A percentile compares a stretch with the other conserved stretches of the same genome.
phyloP scores from a whole-genome alignment of 1,284 basidiomycete species.

The Apiotrichum domesticum region DNA sequence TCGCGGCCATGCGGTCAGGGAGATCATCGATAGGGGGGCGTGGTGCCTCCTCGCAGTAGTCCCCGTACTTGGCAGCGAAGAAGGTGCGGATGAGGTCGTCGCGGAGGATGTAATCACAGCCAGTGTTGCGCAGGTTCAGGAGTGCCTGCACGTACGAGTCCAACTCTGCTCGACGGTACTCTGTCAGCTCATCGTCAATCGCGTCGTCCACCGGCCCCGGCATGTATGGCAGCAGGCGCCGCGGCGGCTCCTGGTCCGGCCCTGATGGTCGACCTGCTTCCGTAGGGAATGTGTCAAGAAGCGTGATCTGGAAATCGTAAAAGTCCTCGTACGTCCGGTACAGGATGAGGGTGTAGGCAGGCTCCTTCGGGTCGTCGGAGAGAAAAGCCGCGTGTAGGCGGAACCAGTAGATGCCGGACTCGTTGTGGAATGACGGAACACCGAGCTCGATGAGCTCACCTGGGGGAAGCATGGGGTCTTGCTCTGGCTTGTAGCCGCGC shows the following conservation, averaged over 20 bases:
- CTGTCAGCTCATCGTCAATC: conserved; percentile 80
- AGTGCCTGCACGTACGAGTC: conserved; percentile 81
- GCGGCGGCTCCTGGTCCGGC: conserved; percentile 45
- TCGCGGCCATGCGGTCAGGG: conserved; percentile 47
- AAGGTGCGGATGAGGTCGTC: conserved; percentile 77
- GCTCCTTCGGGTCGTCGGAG: conserved; percentile 61
- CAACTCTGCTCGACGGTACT: conserved; percentile 72
- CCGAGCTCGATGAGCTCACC: conserved; percentile 82
- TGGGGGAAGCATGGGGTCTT: conserved; percentile 55
- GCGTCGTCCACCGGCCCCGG: conserved; percentile 74
- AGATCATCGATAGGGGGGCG: conserved; percentile 56
- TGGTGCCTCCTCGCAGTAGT: conserved; percentile 70
- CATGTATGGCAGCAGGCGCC: conserved; percentile 87
- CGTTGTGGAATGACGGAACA: conserved; percentile 93
- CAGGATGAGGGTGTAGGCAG: conserved; percentile 74
- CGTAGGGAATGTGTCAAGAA: conserved; percentile 77
- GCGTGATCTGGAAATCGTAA: conserved; percentile 89
- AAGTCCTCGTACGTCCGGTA: conserved; percentile 98
- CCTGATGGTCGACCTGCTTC: conserved; percentile 67
- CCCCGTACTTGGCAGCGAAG: conserved; percentile 79
- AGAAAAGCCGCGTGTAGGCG: conserved; percentile 82
- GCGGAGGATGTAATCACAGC: conserved; percentile 71
- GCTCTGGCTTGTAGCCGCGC: conserved; percentile 31
- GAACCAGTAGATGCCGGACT: conserved; percentile 97
- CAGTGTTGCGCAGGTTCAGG: conserved; percentile 56